Conservation (phyloP, 2,329 filamentous ascomycete species). For the Huntiella savannae region DNA sequence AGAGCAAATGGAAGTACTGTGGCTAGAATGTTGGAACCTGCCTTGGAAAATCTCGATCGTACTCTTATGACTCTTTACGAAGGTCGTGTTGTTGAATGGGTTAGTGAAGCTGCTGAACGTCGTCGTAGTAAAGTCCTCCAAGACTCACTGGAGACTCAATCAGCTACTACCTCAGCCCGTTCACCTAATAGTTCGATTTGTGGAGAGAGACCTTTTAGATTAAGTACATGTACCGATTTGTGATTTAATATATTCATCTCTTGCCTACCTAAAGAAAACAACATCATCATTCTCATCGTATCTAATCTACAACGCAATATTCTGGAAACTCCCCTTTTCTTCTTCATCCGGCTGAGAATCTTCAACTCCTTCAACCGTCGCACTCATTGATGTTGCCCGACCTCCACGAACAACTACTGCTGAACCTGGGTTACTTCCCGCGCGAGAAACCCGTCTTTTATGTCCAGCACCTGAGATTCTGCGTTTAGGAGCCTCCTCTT, state of each 20-base stretch:
- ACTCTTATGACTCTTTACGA: slow-evolving; percentile 16
- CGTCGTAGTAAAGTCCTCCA: slow-evolving; percentile 6
- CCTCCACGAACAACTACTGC: too few species aligned
- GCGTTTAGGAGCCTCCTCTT: neutral
- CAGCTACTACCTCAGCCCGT: neutral
- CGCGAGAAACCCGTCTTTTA: too few species aligned
- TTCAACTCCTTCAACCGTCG: slow-evolving; percentile 17
- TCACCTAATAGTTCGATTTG: slow-evolving; percentile 8
- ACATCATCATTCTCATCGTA: neutral
- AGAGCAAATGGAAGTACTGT: slow-evolving; percentile 25
- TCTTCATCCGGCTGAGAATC: slow-evolving; percentile 18
- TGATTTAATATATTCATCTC: too few species aligned
- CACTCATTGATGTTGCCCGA: slow-evolving; percentile 16
- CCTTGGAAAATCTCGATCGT: slow-evolving; percentile 26
- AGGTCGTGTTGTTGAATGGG: slow-evolving; percentile 10
- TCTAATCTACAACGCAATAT: slow-evolving; percentile 7
- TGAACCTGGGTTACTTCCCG: too few species aligned
- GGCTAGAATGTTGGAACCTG: slow-evolving; percentile 24
- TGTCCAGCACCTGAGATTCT: too few species aligned
- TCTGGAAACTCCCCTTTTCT: slow-evolving; percentile 11
- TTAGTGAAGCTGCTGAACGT: slow-evolving; percentile 9
- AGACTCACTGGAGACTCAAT: slow-evolving; percentile 5
- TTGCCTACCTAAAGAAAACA: neutral
- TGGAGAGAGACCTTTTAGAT: slow-evolving; percentile 5
- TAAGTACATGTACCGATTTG: neutral